Base-by-base conservation (phyloP, 257 asterid genomes). In the Mentha longifolia region DNA sequence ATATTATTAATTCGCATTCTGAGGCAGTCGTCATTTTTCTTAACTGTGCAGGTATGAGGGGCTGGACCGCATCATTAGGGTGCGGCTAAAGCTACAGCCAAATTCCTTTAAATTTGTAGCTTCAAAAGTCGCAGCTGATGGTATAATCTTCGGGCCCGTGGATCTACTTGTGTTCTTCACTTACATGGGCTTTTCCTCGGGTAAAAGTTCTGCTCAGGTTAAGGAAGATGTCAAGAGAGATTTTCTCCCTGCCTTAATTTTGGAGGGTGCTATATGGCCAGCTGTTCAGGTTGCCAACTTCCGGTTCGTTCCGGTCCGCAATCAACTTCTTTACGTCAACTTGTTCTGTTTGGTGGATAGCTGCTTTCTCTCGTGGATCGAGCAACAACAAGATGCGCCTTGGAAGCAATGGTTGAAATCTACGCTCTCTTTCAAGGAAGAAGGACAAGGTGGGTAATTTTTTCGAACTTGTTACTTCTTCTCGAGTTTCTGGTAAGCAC, bases 251-350 rank as follows among this genome's bases (percentile, higher is more conserved):
- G 97, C 97, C 43, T 72, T 90, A 72, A 72, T 85, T 33, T 65
- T 88, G 84, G 97, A 91, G 70, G 97, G 94, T 49, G 96, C 89
- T 15, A 45, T 91, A 61, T 91, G 97, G 97, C 96, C 97, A 5
- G 61, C 82, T 54, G 90, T 91, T 54, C 97, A 91, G 80, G 92
- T 88, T 45, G 92, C 90, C 73, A 91, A 91, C 77, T 91, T 91
- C 75, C 87, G 96, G 17, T 91, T 70, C 61, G 77, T 88, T 47
- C 97, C 97, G 2, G 94, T 91, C 31, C 80, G 86, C 3, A 88
- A 88, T 78, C 97, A 91, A 20, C 97, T 91, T 59, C 90, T 91
- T 19, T 91, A 91, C 28, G 97, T 91, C 88, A 91, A 91, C 86
- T 83, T 88, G 64, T 91, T 91, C 83, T 91, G 96, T 75, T 80